Base-by-base conservation (phyloP, 495 filamentous ascomycete species). In the Evernia prunastri region DNA sequence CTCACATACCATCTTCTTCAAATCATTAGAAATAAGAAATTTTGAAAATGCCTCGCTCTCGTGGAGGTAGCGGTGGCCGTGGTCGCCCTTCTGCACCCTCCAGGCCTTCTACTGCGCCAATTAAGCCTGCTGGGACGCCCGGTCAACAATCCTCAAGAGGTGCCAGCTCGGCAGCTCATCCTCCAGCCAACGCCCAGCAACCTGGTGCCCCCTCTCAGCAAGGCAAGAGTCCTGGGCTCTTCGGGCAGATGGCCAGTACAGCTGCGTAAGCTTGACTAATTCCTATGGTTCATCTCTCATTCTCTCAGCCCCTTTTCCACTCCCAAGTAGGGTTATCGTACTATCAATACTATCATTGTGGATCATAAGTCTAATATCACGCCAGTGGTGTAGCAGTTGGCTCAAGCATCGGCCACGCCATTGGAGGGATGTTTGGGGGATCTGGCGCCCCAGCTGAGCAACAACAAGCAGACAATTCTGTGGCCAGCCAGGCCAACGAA, bases 311-410 rank as follows among this genome's bases (percentile, higher is more conserved):
- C 47, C 11, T 18, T 58, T 53, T 43, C 40, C 29, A 18, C 43
- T 47, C 37, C 51, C 58, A 31, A 18, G 18, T 20, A 31, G 23
- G 29, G 15, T 15, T 4, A 60, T 49, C 59, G 18, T 11, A 2
- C 10, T 29, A 51, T 8, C 2, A 20, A 9, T 31, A 53, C 64
- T 71, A 68, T 73, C 71, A 43, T 25, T 4, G 12, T 40, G 17
- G 10, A 31, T 0, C n/a, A 40, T n/a, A 25, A 13, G 40, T 35
- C 67, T 72, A 56, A 77, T 59, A 45, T 43, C 56, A 57, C 54
- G 51, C 64, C 68, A 96, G 92, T 72, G 94, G 94, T 85, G 94
- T 97, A 65, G 94, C 93, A 63, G 86, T 97, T 62, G 94, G 94
- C 65, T 94, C 90, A 59, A 89, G 91, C 29, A 90, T 98, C 78